Conservation (phyloP, 345 rosid genomes). For the Erysimum cheiranthoides region DNA sequence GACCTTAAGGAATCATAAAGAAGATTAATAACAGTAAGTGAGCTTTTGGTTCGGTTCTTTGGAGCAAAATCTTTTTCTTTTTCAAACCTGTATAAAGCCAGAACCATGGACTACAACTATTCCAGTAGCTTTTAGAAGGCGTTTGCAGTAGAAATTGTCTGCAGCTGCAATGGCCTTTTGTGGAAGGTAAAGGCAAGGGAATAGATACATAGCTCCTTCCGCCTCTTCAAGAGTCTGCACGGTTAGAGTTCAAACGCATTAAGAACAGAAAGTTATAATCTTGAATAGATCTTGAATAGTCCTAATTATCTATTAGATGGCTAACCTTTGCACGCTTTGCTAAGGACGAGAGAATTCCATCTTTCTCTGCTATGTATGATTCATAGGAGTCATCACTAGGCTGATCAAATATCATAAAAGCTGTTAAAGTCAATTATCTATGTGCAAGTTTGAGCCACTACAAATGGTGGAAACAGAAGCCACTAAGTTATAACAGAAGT, state of each 20-base stretch:
- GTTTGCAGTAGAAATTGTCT: conserved; percentile 77
- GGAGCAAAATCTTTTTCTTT: background rate
- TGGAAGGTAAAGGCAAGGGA: conserved; percentile 75
- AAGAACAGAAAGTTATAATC: conserved; percentile 5
- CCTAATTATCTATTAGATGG: background rate
- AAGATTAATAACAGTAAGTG: background rate
- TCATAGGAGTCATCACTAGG: conserved; percentile 91
- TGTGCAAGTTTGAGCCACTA: conserved; percentile 1
- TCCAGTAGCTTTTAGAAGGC: conserved; percentile 89
- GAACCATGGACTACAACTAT: conserved; percentile 97
- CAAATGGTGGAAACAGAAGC: conserved; percentile 5
- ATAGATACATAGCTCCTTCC: conserved; percentile 99
- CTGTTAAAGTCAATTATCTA: background rate
- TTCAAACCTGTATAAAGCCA: conserved; percentile 83
- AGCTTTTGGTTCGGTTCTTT: conserved; percentile 10
- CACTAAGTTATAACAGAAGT: background rate
- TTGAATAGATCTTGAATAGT: too few species aligned
- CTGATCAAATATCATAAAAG: conserved; percentile 50
- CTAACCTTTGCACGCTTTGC: conserved; percentile 93
- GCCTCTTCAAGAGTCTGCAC: conserved; percentile 84
- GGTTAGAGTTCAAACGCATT: background rate
- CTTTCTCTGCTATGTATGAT: conserved; percentile 72
- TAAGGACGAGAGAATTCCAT: conserved; percentile 86
- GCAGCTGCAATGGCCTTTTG: conserved; percentile 89
- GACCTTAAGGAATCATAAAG: too few species aligned